A percentile compares a stretch with the other conserved stretches of the same genome.
These are phyloP conservation scores for Candida schatavii DNA, from an alignment of 805 yeast genomes.

Conservation along the genomic window DNA sequence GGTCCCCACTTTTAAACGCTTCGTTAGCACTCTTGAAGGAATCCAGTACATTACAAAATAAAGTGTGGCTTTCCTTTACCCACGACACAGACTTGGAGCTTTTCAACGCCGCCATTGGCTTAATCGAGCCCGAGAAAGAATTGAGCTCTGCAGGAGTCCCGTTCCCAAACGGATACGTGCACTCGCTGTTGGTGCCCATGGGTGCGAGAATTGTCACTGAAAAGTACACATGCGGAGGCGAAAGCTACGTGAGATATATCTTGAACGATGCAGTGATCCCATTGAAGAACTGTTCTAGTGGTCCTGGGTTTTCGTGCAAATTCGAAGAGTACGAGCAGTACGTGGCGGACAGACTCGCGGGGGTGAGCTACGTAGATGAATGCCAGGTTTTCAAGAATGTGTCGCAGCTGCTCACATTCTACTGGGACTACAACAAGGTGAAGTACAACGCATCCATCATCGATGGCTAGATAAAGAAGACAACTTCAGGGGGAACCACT, in stretches of 20 bases:
- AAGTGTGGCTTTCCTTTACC: conserved; percentile 21
- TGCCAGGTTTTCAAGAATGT: conserved; percentile 20
- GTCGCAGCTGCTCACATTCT: conserved; percentile 27
- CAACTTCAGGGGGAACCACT: background rate
- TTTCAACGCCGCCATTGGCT: conserved; percentile 21
- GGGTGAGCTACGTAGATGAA: conserved; percentile 24
- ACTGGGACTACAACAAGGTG: conserved; percentile 34
- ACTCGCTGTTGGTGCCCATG: conserved; percentile 9
- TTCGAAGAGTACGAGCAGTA: conserved; percentile 18
- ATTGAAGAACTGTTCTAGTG: conserved; percentile 9
- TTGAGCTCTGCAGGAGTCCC: conserved; percentile 5
- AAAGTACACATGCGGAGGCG: conserved; percentile 10
- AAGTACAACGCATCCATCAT: background rate
- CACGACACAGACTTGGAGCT: conserved; percentile 26
- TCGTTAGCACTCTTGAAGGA: conserved; percentile 19
- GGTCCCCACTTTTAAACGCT: conserved; percentile 21
- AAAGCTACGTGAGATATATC: conserved; percentile 12
- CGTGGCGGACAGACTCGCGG: conserved; percentile 25
- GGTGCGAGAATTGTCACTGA: conserved; percentile 12
- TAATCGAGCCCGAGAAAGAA: conserved; percentile 23
- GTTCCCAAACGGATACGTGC: conserved; percentile 11
- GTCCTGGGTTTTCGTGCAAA: conserved; percentile 14
- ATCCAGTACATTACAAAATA: conserved; percentile 25
- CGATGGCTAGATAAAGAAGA: background rate
- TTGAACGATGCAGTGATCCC: conserved; percentile 13